Evolutionary conservation across 129 eudicot genomes (phyloP).

Genomic region (Centrapalus pauciflorus): DNA sequence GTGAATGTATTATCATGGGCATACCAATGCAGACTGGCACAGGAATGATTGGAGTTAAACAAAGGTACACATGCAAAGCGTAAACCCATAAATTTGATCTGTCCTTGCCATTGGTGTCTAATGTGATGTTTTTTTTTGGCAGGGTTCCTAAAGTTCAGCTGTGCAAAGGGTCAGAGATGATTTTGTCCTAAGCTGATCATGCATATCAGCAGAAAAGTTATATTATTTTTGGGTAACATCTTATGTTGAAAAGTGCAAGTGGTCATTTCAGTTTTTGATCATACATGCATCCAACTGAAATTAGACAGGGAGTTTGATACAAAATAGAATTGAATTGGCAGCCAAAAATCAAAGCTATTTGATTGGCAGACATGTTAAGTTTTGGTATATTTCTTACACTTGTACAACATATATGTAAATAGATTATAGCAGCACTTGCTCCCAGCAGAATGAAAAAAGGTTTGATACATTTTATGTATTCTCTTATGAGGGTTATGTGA

Average conservation of each 20-base stretch:
- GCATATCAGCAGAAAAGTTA: too few species aligned
- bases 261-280: neutral
- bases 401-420: too few species aligned
- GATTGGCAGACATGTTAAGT: neutral
- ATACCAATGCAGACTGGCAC: slow-evolving; percentile 88
- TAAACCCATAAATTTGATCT: too few species aligned
- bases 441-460: too few species aligned
- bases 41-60: slow-evolving; percentile 72
- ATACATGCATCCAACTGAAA: neutral
- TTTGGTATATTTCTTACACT: too few species aligned
- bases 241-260: neutral
- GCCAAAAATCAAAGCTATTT: neutral
- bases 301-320: neutral
- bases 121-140: slow-evolving; percentile 13
- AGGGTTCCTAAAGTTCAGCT: slow-evolving; percentile 50
- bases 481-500: too few species aligned
- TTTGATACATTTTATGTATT: too few species aligned
- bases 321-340: neutral
- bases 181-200: slow-evolving; percentile 35
- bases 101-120: too few species aligned
- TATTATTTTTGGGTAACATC: neutral
- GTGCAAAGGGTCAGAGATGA: slow-evolving; percentile 32
- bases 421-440: too few species aligned
- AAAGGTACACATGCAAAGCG: slow-evolving; percentile 54
- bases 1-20: slow-evolving; percentile 97